A percentile compares a stretch with the other conserved stretches of the same genome.
These are phyloP conservation scores for Umbelopsis sp. DNA, from an alignment of 192 early-diverging fungal genomes.

Conservation along the genomic window DNA sequence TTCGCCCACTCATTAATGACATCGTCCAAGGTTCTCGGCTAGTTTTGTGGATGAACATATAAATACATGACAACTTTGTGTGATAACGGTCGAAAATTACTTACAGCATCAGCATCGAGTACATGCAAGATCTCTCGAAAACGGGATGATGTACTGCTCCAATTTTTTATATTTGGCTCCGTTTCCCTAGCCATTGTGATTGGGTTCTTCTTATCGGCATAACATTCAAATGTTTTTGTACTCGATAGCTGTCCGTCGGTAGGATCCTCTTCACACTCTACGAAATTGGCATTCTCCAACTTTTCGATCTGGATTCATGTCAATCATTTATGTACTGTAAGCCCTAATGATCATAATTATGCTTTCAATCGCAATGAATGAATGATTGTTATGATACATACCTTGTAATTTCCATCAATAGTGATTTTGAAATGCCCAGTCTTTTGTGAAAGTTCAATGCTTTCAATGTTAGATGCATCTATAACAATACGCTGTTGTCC, in stretches of 20 bases:
- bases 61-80: background rate
- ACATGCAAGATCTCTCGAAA: constrained; percentile 19
- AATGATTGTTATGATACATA: background rate
- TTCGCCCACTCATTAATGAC: constrained; percentile 24
- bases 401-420: constrained; percentile 22
- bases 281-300: constrained; percentile 28
- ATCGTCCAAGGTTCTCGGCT: constrained; percentile 30
- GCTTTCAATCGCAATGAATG: background rate
- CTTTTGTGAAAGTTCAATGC: constrained; percentile 23
- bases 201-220: constrained; percentile 21
- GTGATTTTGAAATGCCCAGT: constrained; percentile 17
- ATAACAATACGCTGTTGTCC: constrained; percentile 20
- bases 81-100: background rate
- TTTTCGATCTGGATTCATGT: constrained; percentile 13
- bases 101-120: constrained; percentile 22
- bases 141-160: constrained; percentile 18
- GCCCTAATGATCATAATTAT: background rate
- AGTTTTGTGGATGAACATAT: background rate
- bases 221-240: constrained; percentile 1
- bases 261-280: constrained; percentile 25
- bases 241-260: constrained; percentile 20
- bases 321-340: background rate
- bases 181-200: constrained; percentile 25
- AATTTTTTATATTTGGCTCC: constrained; percentile 22
- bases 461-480: constrained; percentile 20